Evolutionary conservation across 2,329 filamentous ascomycete species (phyloP), one percentile per base, ranked within the genome.

Genomic region (Sphaerostilbella broomeana): DNA sequence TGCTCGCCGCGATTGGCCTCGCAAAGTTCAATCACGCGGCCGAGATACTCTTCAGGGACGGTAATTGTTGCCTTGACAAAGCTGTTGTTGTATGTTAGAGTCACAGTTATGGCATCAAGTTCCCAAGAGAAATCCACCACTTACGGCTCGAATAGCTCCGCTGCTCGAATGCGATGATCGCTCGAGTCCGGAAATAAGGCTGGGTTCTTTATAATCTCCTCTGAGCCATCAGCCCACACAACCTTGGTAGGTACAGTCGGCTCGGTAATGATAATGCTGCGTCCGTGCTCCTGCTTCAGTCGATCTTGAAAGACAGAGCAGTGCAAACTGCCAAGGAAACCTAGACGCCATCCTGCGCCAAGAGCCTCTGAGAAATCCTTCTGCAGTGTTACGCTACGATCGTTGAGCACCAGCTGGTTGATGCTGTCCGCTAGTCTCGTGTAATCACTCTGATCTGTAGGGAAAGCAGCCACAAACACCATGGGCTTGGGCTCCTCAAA

Each of bases 291-390:
- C 62, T 95, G 88, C 29, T 87, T 80, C 38, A 98, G 67, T 1
- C 92, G 84, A 61, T 98, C 92, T 63, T 98, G 89, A 53, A 98
- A 98, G 4, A 98, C 92, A n/a, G 89, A 97, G 65, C 92, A 97
- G 61, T 98, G 92, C 33, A 98, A 69, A 10, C 89, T 97, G n/a
- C 92, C 92, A 4, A 98, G 66, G 56, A 98, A 98, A 0, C 92
- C 92, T 9, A 98, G 68, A 31, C 92, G 81, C 83, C 92, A 98
- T 2, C 92, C 92, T 1, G 90, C 86, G 1, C 92, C 92, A 0
- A 98, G 70, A 1, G 92, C 92, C 56, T 97, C 88, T 0, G 89
- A 95, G 18, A 86, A 86, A 58, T 97, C 92, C 59, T 97, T 97
- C 51, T 89, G 84, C 32, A 97, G 69, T 3, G 88, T 95, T 21